Base-by-base conservation (phyloP, 2,329 filamentous ascomycete species). In the Penicillium sp. region DNA sequence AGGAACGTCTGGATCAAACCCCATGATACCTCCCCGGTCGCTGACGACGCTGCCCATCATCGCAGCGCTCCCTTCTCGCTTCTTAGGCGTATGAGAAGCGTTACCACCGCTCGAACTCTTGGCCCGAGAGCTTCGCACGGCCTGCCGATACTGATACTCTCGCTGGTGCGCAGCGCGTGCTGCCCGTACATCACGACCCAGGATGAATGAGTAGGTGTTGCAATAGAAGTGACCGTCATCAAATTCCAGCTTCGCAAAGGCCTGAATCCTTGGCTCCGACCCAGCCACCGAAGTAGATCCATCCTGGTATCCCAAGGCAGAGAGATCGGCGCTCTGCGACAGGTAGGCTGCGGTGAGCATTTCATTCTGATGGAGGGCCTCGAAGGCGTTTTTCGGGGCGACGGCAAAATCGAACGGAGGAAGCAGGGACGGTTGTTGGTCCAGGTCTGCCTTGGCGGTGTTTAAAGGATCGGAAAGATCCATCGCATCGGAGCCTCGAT, bases 151-250 rank as follows among this genome's bases (percentile, higher is more conserved):
- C 65, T 79, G 75, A 51, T 76, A 69, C 62, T 81, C 78, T 64
- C 76, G 73, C 57, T 78, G 77, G 59, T 78, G 75, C 34, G 81
- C 81, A 14, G 78, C 77, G 49, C 79, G 76, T 28, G 79, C 79
- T 6, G 82, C 82, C 61, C 81, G 78, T 50, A 85, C 79, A 73
- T 88, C 86, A 70, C 86, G 83, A 43, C 85, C 86, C n/a, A 89
- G 77, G 53, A 86, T 82, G 58, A 88, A 83, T 34, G 84, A 82
- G 66, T 85, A 85, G 5, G 85, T 88, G 63, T 84, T 86, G 75
- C 88, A 84, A 69, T 87, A 88, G 70, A 86, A 88, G 68, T 86
- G 84, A 55, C 86, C 86, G 73, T 89, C 86, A 54, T 84, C 81
- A 70, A 89, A 88, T 67, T 84, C 83, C 49, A 89, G 78, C 70